Base-by-base conservation (phyloP, 2,329 filamentous ascomycete genomes). In the Bretziella fagacearum region DNA sequence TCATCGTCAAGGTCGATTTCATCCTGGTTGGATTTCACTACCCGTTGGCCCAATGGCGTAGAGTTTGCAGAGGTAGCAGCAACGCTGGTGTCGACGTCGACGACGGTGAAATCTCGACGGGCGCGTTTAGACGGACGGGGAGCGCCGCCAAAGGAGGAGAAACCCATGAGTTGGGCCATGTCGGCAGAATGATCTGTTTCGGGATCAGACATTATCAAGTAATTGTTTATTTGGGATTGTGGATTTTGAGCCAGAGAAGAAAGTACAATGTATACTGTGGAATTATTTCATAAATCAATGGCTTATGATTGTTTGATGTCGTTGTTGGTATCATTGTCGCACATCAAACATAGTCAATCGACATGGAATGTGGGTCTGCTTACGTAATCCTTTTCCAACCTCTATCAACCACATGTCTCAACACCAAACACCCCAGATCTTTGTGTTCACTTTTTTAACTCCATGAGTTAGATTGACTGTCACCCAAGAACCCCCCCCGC, bases 151-250 rank as follows among this genome's bases (percentile, higher is more conserved):
- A 87, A 87, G 49, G 73, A 70, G 6, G 77, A 71, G 61, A 86
- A 86, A 52, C 82, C 82, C 77, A 86, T 80, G 40, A 73, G 69
- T 35, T 73, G 71, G 18, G 77, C 77, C 59, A 84, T 76, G 45
- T 72, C 71, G 35, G 64, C 62, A 40, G 71, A 63, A 42, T 71
- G 66, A 17, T 57, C 57, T n/a, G n/a, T 22, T 20, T 39, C 35
- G 4, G n/a, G 35, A 13, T 39, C 18, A 11, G 35, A 39, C 35
- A 39, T 39, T 20, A n/a, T 5, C 10, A 30, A 11, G 27, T n/a
- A 30, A n/a, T n/a, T n/a, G n/a, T n/a, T n/a, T n/a, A n/a, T n/a
- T n/a, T n/a, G n/a, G n/a, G n/a, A n/a, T n/a, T n/a, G n/a, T n/a
- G n/a, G n/a, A n/a, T n/a, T n/a, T n/a, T n/a, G n/a, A n/a, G n/a